phyloP scores from a whole-genome alignment of 2,329 filamentous ascomycete species.

The Calycina herbarum region DNA sequence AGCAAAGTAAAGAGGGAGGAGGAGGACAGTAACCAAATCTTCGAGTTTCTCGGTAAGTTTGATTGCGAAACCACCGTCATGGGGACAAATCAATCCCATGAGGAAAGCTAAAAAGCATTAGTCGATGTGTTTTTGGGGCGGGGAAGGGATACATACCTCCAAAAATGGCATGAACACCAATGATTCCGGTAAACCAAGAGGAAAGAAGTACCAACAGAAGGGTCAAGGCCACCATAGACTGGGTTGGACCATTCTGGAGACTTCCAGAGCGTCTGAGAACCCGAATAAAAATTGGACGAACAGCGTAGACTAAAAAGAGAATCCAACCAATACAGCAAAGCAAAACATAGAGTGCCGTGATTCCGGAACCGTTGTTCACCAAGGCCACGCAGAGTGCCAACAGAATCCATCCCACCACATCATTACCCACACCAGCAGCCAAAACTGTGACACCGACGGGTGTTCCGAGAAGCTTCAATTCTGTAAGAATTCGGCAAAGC shows the following conservation, averaged over 20 bases:
- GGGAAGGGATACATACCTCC: slow-evolving; percentile 45
- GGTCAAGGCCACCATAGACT: slow-evolving; percentile 80
- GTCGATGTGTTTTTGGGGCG: background rate
- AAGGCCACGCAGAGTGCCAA: slow-evolving; percentile 90
- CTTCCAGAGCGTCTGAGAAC: slow-evolving; percentile 72
- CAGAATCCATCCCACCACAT: slow-evolving; percentile 88
- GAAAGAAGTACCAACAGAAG: slow-evolving; percentile 76
- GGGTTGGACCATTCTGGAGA: slow-evolving; percentile 84
- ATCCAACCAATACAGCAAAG: slow-evolving; percentile 74
- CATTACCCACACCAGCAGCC: slow-evolving; percentile 89
- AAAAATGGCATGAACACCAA: slow-evolving; percentile 93
- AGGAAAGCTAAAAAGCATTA: slow-evolving; percentile 63
- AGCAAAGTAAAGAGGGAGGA: slow-evolving; percentile 90
- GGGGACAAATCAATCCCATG: slow-evolving; percentile 84
- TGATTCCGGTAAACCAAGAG: slow-evolving; percentile 84
- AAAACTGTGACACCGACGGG: slow-evolving; percentile 85
- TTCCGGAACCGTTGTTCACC: slow-evolving; percentile 80
- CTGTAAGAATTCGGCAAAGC: slow-evolving; percentile 88
- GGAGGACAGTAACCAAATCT: slow-evolving; percentile 80
- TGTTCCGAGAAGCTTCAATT: slow-evolving; percentile 81
- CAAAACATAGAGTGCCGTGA: slow-evolving; percentile 83
- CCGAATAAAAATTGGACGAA: slow-evolving; percentile 75
- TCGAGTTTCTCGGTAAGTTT: slow-evolving; percentile 93
- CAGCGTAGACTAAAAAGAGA: slow-evolving; percentile 69
- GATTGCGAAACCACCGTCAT: slow-evolving; percentile 86